These are phyloP conservation scores for Paraleonurus japonicus DNA, from an alignment of 257 asterid species.

Conservation along the genomic window DNA sequence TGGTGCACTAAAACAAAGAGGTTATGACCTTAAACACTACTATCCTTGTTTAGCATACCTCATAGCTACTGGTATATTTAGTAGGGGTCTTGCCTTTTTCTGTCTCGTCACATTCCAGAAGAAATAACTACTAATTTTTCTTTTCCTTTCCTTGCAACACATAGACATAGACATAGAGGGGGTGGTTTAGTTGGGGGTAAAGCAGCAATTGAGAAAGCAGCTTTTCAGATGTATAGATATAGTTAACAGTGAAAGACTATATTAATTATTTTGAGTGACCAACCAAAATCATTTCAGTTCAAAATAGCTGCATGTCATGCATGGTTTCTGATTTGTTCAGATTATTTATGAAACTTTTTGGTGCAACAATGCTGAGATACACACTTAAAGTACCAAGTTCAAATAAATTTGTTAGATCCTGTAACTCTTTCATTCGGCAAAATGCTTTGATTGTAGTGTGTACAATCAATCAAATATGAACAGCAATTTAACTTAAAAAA, in stretches of 20 bases:
- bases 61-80: conserved; percentile 50
- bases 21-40: conserved; percentile 58
- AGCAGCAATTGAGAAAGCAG: background rate
- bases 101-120: conserved; percentile 85
- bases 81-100: conserved; percentile 72
- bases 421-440: no score
- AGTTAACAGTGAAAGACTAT: conserved; percentile 11
- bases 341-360: no score
- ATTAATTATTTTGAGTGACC: no score
- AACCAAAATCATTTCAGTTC: background rate
- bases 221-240: background rate
- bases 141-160: background rate
- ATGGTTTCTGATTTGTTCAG: no score
- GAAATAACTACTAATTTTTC: conserved; percentile 39
- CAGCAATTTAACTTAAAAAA: background rate
- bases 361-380: background rate
- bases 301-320: background rate
- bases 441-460: background rate
- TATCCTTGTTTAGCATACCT: conserved; percentile 63
- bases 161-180: background rate
- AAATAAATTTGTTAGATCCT: no score
- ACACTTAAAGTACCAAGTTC: no score
- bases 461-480: background rate
- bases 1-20: conserved; percentile 58
- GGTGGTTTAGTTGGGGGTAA: background rate